Conservation (phyloP, 371 early-diverging fungal species). For the Mortierella sp. region DNA sequence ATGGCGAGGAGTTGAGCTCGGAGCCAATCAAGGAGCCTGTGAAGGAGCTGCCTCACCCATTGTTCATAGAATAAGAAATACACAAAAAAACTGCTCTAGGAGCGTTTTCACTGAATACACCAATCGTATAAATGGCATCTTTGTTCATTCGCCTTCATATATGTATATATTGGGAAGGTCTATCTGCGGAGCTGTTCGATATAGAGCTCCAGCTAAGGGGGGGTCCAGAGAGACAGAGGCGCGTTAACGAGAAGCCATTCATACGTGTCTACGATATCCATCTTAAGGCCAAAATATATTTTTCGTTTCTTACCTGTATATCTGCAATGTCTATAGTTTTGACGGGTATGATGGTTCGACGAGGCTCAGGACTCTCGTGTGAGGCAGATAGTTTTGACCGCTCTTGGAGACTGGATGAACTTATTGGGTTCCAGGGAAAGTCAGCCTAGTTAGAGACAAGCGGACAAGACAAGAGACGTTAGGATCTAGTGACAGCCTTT, state of each 20-base stretch:
- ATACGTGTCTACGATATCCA: too few species aligned
- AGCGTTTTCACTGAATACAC: neutral
- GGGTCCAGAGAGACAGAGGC: neutral
- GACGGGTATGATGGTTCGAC: slow-evolving; percentile 42
- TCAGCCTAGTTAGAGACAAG: slow-evolving; percentile 22
- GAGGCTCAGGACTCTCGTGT: neutral
- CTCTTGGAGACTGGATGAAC: slow-evolving; percentile 6
- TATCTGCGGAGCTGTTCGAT: slow-evolving; percentile 15
- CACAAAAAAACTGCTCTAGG: neutral
- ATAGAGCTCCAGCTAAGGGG: slow-evolving; percentile 19
- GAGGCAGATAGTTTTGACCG: slow-evolving; percentile 24
- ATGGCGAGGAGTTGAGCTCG: neutral
- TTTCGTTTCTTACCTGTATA: slow-evolving; percentile 30
- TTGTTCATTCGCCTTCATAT: neutral
- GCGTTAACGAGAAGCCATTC: too few species aligned
- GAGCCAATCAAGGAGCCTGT: slow-evolving; percentile 25
- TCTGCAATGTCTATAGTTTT: slow-evolving; percentile 39
- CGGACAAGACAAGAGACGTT: too few species aligned
- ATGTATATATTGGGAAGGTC: neutral
- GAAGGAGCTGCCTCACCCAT: slow-evolving; percentile 50
- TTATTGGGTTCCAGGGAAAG: slow-evolving; percentile 46
- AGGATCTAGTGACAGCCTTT: too few species aligned
- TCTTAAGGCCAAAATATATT: too few species aligned
- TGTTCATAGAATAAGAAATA: slow-evolving; percentile 18
- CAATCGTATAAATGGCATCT: neutral